Evolutionary conservation across 2,329 filamentous ascomycete genomes (phyloP), one percentile per base, ranked within the genome.

Genomic region (Aspergillus sp.): DNA sequence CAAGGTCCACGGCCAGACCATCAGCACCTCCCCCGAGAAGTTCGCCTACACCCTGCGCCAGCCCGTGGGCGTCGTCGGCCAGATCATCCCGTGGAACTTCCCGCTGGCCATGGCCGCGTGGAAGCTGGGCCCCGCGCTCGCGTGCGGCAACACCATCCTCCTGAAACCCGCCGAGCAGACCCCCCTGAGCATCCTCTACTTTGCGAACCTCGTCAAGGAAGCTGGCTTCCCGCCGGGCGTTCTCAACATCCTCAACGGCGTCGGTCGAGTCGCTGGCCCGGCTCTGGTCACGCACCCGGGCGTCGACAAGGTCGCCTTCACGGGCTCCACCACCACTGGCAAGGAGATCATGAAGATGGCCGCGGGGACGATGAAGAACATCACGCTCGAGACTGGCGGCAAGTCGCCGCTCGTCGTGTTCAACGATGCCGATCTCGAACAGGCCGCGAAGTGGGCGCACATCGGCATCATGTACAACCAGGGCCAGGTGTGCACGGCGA

Each of bases 11-110:
- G 86, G 86, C 62, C 86, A 88, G 71, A 85, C 86, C 35, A 78
- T 91, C 27, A 39, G 44, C 37, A 57, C 54, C 35, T 51, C 47
- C 2, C 47, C 47, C 11, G 79, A 83, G 45, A 85, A 80, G 61
- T 86, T 93, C 67, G 80, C 84, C 68, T 93, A 91, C 68, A 86
- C 83, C 43, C 69, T 74, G 52, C 75, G 77, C 46, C 84, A 93
- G 71, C 83, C 86, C 7, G 67, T 78, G 43, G 82, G 82, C 60
- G 81, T 86, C 38, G 86, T 84, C 60, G 86, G 80, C 53, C 84
- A 91, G 61, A 88, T 89, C 55, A 89, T 91, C 51, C 84, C 84
- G 41, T 88, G 83, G 83, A 89, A 89, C 69, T 89, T 86, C 67
- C 83, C 83, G 5, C 67, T 89, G 28, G 74, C 83, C 54, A 88